Evolutionary conservation across 1,284 basidiomycete species (phyloP).

Genomic region (Papiliotrema nemorosa): DNA sequence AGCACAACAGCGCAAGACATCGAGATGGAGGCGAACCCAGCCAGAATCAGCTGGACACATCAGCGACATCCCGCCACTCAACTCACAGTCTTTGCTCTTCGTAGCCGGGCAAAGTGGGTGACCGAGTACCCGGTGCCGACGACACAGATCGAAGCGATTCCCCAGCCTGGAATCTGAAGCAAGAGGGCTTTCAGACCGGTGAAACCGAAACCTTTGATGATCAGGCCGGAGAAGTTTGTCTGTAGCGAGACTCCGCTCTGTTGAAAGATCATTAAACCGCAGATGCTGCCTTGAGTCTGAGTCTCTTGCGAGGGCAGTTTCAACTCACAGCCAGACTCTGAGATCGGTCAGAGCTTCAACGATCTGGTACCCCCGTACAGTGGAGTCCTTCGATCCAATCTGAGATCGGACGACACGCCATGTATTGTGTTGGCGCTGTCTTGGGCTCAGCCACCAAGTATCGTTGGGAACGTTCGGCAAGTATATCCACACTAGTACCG

Average conservation of each 20-base stretch:
- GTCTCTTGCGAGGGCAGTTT: background rate
- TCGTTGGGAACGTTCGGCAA: conserved; percentile 17
- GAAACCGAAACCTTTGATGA: conserved; percentile 8
- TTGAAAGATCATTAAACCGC: background rate
- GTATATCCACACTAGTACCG: conserved; percentile 14
- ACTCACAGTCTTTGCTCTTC: conserved; percentile 1
- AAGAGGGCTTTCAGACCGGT: conserved; percentile 4
- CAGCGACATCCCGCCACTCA: too few species aligned
- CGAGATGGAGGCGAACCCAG: background rate
- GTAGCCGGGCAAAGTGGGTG: background rate
- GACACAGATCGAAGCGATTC: background rate
- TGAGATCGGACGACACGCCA: background rate
- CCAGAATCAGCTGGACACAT: conserved; percentile 5
- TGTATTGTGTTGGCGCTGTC: background rate
- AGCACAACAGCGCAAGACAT: background rate
- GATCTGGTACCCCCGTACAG: background rate
- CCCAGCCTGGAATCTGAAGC: conserved; percentile 8
- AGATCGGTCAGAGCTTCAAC: background rate
- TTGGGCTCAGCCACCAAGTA: background rate
- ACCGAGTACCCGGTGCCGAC: conserved; percentile 2
- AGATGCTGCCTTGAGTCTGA: background rate
- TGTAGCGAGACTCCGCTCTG: conserved; percentile 2
- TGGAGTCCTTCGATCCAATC: background rate
- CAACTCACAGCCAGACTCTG: background rate
- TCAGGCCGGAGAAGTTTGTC: conserved; percentile 9